Evolutionary conservation across 345 rosid species (phyloP).

Genomic region (Gossypium australe): DNA sequence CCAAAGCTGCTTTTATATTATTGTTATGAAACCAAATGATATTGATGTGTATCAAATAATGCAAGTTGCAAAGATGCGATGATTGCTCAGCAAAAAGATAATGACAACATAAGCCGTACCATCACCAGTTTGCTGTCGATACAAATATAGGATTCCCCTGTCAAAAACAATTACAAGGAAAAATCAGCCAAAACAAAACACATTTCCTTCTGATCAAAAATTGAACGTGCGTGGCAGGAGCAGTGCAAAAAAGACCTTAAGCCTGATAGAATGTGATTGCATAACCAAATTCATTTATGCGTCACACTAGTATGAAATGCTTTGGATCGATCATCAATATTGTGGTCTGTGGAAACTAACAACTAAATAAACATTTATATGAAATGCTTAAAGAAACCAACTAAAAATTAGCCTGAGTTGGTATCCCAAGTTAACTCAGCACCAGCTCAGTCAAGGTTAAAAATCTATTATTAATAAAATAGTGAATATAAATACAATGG

Average conservation of each 20-base stretch:
- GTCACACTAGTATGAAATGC: neutral
- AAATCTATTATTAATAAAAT: no score
- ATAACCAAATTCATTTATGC: no score
- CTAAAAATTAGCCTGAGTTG: no score
- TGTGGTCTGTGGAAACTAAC: neutral
- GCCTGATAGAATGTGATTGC: no score
- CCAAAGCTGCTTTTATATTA: neutral
- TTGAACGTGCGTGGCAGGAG: neutral
- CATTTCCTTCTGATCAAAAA: neutral
- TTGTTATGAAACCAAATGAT: neutral
- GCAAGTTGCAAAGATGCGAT: neutral
- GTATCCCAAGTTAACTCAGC: no score
- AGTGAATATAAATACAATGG: no score
- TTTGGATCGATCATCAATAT: neutral
- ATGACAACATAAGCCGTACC: constrained; percentile 39
- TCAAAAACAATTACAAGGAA: constrained; percentile 10
- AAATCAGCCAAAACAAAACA: constrained; percentile 13
- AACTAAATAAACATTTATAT: neutral
- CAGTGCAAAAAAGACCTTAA: neutral
- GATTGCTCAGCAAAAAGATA: constrained; percentile 10
- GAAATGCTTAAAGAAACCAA: no score
- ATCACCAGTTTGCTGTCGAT: constrained; percentile 73
- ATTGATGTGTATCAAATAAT: neutral
- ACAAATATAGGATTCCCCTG: constrained; percentile 68
- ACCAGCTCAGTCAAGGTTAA: no score